Evolutionary conservation across 768 basidiomycete species (phyloP).

Genomic region (Cyclocybe aegerita): DNA sequence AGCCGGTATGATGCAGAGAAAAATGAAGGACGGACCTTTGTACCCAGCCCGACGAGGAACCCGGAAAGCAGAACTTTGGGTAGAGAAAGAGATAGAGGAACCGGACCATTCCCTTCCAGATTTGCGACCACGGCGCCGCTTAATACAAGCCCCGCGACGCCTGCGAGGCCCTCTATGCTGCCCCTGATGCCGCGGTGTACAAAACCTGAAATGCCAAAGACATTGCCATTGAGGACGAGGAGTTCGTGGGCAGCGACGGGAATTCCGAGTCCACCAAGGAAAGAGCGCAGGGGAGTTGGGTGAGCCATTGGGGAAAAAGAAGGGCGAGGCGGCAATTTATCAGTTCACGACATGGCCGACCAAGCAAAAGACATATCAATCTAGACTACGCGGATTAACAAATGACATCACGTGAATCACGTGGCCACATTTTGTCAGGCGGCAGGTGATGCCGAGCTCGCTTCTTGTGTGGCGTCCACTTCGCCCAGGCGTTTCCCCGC

Average conservation of each 20-base stretch:
- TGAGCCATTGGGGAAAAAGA: slow-evolving; percentile 29
- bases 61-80: slow-evolving; percentile 43
- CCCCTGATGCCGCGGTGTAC: slow-evolving; percentile 50
- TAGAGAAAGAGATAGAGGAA: slow-evolving; percentile 22
- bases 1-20: slow-evolving; percentile 2
- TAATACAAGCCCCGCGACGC: slow-evolving; percentile 44
- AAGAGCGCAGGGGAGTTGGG: slow-evolving; percentile 49
- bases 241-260: slow-evolving; percentile 52
- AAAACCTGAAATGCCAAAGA: slow-evolving; percentile 64
- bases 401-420: slow-evolving; percentile 10
- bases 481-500: slow-evolving; percentile 11
- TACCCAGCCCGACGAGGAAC: slow-evolving; percentile 56
- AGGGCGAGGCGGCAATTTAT: background rate
- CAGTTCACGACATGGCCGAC: background rate
- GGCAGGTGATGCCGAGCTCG: too few relatives aligned
- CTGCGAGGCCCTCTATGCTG: slow-evolving; percentile 37
- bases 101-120: slow-evolving; percentile 36
- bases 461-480: slow-evolving; percentile 4
- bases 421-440: background rate
- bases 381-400: background rate
- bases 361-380: slow-evolving; percentile 12
- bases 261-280: slow-evolving; percentile 55
- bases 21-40: slow-evolving; percentile 38
- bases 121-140: slow-evolving; percentile 45
- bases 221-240: slow-evolving; percentile 51